phyloP scores from a whole-genome alignment of 2,329 filamentous ascomycete species.

The Diaporthe vaccinii region DNA sequence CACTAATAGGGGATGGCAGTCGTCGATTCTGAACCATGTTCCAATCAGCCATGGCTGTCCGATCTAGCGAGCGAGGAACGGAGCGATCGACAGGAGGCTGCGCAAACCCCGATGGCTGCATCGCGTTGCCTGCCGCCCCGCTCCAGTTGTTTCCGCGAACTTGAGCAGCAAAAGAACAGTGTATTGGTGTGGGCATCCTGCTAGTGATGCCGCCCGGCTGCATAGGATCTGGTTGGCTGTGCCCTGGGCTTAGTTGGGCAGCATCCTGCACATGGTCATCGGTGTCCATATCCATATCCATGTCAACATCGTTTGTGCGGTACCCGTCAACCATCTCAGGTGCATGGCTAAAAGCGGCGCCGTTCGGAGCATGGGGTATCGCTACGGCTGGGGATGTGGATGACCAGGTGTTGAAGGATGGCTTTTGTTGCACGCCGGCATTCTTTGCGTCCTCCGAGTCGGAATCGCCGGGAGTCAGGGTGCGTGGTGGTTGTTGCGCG shows the following conservation, averaged over 20 bases:
- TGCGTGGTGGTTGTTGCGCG: conserved; percentile 47
- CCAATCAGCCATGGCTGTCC: conserved; percentile 60
- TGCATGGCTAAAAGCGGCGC: conserved; percentile 38
- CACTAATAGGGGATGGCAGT: conserved; percentile 72
- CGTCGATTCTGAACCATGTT: conserved; percentile 65
- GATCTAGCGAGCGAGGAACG: conserved; percentile 63
- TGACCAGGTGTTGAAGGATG: conserved; percentile 52
- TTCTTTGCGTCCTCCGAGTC: conserved; percentile 49
- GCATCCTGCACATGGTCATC: conserved; percentile 41
- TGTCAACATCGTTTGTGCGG: conserved; percentile 50
- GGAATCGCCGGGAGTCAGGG: conserved; percentile 53
- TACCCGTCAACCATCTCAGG: conserved; percentile 50
- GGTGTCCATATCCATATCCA: conserved; percentile 65
- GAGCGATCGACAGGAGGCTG: conserved; percentile 58
- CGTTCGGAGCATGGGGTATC: conserved; percentile 41
- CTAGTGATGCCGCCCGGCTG: conserved; percentile 53
- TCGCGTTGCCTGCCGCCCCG: conserved; percentile 51
- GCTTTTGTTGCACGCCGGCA: conserved; percentile 44
- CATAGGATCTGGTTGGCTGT: conserved; percentile 50
- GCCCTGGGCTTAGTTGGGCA: conserved; percentile 48
- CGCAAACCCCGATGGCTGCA: conserved; percentile 52
- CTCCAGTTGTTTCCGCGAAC: conserved; percentile 66
- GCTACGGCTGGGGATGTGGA: conserved; percentile 43
- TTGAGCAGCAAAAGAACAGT: conserved; percentile 69
- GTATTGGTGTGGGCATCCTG: conserved; percentile 72